Evolutionary conservation across 2,329 filamentous ascomycete species (phyloP), one percentile per base, ranked within the genome.

Genomic region (Colletotrichum phormii): DNA sequence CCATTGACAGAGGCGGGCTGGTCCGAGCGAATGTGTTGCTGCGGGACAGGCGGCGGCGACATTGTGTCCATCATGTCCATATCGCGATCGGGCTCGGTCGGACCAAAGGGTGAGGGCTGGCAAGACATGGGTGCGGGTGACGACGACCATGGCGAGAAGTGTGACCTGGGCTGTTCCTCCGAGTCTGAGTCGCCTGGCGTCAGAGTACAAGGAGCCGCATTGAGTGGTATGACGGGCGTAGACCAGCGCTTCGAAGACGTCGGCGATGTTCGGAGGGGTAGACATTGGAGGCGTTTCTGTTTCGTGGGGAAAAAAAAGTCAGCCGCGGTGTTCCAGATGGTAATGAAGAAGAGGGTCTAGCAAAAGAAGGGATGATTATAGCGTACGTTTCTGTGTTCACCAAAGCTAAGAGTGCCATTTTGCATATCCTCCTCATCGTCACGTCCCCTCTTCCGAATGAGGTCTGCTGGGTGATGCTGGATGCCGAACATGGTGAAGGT

Each of bases 251-350:
- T 80, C 66, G 81, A 82, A 9, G 83, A 78, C 49, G 79, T 79
- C 54, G 86, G 85, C 35, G 86, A 86, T 11, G 83, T 84, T 71
- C 87, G 84, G 15, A 89, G 78, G 13, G 88, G 87, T 5, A 89
- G 84, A 57, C 86, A 85, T 69, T 89, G 87, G 18, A 89, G 74
- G 51, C 88, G 86, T 86, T 90, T 90, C 88, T 89, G 65, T 46
- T 46, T 49, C 26, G 15, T n/a, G 8, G 57, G 22, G 29, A 24
- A 5, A 53, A 18, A 37, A 7, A 62, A n/a, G 64, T 68, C 53
- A 67, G 67, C 37, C 33, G 22, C 22, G 4, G 5, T 18, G 26
- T 53, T 54, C 35, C 13, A 53, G 46, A 51, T 12, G 13, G 42
- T 22, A 15, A 46, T 2, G 4, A 22, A 18, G 33, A 13, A 7